Percentiles rank a stretch among this genome's conserved stretches.
These are phyloP conservation scores for Tillandsia leiboldiana DNA, from an alignment of 176 grass and related monocot species.

Conservation along the genomic window DNA sequence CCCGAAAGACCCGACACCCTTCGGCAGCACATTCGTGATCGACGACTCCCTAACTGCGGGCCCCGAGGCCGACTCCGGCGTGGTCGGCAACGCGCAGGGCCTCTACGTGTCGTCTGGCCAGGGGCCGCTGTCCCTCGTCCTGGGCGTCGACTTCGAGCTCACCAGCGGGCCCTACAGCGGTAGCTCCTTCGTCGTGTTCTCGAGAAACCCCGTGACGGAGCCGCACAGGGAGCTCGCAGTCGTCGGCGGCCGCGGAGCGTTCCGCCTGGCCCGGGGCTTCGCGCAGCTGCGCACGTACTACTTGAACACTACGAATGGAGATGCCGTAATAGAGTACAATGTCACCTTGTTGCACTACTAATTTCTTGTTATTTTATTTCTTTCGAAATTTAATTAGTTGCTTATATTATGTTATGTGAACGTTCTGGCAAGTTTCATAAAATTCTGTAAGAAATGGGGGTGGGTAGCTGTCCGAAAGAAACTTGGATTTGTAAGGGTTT, in stretches of 20 bases:
- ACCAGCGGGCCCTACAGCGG: slow-evolving; percentile 32
- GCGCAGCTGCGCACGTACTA: slow-evolving; percentile 22
- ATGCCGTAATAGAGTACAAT: slow-evolving; percentile 43
- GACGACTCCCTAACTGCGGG: slow-evolving; percentile 42
- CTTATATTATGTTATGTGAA: too few relatives aligned
- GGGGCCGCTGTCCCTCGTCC: slow-evolving; percentile 10
- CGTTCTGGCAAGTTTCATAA: too few relatives aligned
- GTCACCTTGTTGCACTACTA: slow-evolving; percentile 31
- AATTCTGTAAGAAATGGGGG: too few relatives aligned
- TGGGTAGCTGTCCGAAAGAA: too few relatives aligned
- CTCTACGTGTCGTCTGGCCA: slow-evolving; percentile 2
- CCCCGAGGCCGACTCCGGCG: slow-evolving; percentile 14
- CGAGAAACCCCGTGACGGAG: slow-evolving; percentile 12
- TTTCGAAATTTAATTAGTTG: background rate
- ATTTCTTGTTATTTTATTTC: background rate
- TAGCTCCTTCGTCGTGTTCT: slow-evolving; percentile 49
- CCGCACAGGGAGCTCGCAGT: slow-evolving; percentile 27
- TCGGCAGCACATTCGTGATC: slow-evolving; percentile 4
- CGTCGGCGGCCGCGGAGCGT: slow-evolving; percentile 43
- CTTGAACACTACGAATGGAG: slow-evolving; percentile 11
- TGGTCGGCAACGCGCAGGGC: slow-evolving; percentile 42
- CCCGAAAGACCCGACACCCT: background rate
- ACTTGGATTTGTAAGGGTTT: too few relatives aligned
- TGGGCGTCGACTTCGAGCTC: slow-evolving; percentile 41
- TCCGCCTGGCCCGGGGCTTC: slow-evolving; percentile 35